Evolutionary conservation across 148 eudicot genomes (phyloP).

Genomic region (Suaeda aralocaspica): DNA sequence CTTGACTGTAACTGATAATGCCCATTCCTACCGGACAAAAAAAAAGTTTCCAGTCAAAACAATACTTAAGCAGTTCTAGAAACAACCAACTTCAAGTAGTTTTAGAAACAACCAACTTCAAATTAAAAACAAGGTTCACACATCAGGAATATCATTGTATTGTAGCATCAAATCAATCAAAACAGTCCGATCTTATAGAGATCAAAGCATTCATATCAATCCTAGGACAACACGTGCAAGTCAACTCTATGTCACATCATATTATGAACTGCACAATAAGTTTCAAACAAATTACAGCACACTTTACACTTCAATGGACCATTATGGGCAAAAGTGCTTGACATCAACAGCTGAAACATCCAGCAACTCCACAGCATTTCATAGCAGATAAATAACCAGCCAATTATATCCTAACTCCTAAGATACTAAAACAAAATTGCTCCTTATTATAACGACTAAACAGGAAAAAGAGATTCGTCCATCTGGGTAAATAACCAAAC

Average conservation of each 20-base stretch:
- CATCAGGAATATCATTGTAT: not conserved
- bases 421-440: no score
- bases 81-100: not conserved
- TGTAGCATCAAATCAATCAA: not conserved
- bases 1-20: constrained; percentile 81
- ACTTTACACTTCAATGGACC: no score
- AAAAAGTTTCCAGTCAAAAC: not conserved
- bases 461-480: no score
- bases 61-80: not conserved
- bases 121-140: not conserved
- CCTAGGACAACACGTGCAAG: not conserved
- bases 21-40: constrained; percentile 58
- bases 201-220: not conserved
- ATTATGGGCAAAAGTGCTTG: no score
- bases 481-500: no score
- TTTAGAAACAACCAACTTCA: not conserved
- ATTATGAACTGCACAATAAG: not conserved
- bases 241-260: not conserved
- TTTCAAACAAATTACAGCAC: no score
- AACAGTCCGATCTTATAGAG: not conserved
- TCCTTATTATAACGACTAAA: no score
- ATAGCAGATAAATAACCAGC: not conserved
- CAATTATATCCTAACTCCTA: not conserved
- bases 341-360: not conserved
- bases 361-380: not conserved